Percentiles rank a stretch among this genome's conserved stretches.
Conservation (phyloP, 305 asterid species). For the Striga hermonthica region DNA sequence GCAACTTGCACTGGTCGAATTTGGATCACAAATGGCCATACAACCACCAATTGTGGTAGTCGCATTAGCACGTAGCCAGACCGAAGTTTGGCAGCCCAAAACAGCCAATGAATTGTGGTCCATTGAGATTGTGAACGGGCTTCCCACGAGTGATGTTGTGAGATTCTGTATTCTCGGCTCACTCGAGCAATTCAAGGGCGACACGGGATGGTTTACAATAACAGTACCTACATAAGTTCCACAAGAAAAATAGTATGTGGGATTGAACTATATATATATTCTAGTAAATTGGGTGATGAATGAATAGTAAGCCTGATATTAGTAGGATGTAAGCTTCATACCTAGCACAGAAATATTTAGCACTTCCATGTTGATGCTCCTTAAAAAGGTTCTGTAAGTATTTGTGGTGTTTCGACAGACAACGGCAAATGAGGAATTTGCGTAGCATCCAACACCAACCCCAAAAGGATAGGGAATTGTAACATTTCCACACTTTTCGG, state of each 20-base stretch:
- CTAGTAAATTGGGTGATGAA: too few relatives aligned
- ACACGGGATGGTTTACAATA: slow-evolving; percentile 32
- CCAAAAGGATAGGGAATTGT: slow-evolving; percentile 45
- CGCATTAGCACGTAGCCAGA: slow-evolving; percentile 32
- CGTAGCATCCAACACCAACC: slow-evolving; percentile 36
- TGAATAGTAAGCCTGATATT: too few relatives aligned
- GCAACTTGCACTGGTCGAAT: slow-evolving; percentile 26
- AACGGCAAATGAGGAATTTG: slow-evolving; percentile 30
- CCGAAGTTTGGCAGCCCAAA: slow-evolving; percentile 34
- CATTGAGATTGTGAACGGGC: slow-evolving; percentile 35
- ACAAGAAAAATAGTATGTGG: slow-evolving; percentile 1
- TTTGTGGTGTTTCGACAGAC: slow-evolving; percentile 26
- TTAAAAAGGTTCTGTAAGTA: slow-evolving; percentile 8
- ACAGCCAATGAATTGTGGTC: slow-evolving; percentile 30
- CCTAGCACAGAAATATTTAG: slow-evolving; percentile 28
- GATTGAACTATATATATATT: too few relatives aligned
- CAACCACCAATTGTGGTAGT: slow-evolving; percentile 33
- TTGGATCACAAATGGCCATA: slow-evolving; percentile 31
- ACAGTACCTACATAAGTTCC: slow-evolving; percentile 14
- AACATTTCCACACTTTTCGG: slow-evolving; percentile 35
- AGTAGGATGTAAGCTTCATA: background rate
- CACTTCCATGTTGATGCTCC: slow-evolving; percentile 30
- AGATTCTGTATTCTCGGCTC: background rate
- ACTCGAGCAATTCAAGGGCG: slow-evolving; percentile 30
- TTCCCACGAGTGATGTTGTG: slow-evolving; percentile 14